A percentile compares a stretch with the other conserved stretches of the same genome.
Evolutionary conservation across 169 alveolate genomes (phyloP).

Genomic region (Plasmodium gaboni): DNA sequence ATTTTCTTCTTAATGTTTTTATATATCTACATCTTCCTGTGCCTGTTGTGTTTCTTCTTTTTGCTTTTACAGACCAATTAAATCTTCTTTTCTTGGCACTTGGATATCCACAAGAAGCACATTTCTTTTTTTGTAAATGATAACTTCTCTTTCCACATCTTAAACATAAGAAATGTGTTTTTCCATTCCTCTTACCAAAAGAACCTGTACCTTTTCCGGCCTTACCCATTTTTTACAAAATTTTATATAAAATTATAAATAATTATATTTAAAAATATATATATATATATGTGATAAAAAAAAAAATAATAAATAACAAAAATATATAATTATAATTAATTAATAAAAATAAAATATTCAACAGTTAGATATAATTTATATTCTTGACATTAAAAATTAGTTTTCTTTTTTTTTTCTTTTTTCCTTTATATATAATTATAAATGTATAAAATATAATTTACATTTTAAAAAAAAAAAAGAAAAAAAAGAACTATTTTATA

Average conservation of each 20-base stretch:
- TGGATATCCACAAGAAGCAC: slow-evolving; percentile 98
- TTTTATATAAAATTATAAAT: neutral
- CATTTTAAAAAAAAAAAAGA: no score
- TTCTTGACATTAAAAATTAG: no score
- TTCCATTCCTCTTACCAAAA: slow-evolving; percentile 96
- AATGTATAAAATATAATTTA: no score
- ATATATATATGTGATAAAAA: no score
- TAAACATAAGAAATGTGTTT: slow-evolving; percentile 97
- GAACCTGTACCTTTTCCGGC: slow-evolving; percentile 98
- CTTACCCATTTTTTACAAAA: slow-evolving; percentile 88
- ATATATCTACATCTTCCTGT: slow-evolving; percentile 97
- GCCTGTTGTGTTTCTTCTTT: slow-evolving; percentile 96
- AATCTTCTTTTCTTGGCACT: slow-evolving; percentile 95
- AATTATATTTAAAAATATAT: no score
- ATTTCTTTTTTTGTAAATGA: slow-evolving; percentile 95
- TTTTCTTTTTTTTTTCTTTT: no score
- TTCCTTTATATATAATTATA: no score
- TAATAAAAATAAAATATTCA: no score
- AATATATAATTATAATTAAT: no score
- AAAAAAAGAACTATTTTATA: no score
- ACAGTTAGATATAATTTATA: no score
- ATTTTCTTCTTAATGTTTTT: slow-evolving; percentile 95
- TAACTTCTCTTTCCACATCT: slow-evolving; percentile 96
- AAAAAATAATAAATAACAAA: no score
- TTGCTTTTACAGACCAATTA: slow-evolving; percentile 97